phyloP scores from a whole-genome alignment of 2,329 filamentous ascomycete species.

The Colletotrichum orbiculare region DNA sequence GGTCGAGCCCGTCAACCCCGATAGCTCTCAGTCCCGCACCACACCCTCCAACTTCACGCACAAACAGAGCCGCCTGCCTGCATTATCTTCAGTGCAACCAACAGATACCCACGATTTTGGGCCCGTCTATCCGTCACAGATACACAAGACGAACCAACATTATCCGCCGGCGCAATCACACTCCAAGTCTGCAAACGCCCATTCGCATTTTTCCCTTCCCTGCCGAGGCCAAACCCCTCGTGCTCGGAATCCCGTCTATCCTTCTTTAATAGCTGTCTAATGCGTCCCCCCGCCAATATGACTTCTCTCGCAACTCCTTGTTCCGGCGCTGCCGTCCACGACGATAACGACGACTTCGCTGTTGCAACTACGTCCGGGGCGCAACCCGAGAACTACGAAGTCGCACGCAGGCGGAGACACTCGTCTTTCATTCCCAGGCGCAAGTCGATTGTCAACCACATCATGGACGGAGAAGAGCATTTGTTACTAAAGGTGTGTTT shows the following conservation, averaged over 20 bases:
- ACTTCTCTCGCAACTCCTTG: constrained; percentile 52
- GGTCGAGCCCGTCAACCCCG: constrained; percentile 22
- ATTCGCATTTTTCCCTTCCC: not conserved
- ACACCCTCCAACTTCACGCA: not conserved
- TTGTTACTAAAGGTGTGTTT: constrained; percentile 65
- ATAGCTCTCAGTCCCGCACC: constrained; percentile 21
- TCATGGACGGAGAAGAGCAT: constrained; percentile 72
- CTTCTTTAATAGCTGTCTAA: constrained; percentile 11
- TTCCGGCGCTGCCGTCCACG: constrained; percentile 45
- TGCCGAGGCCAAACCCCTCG: constrained; percentile 23
- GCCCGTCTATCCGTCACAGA: constrained; percentile 1
- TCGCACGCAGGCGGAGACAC: constrained; percentile 60
- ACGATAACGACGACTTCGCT: constrained; percentile 46
- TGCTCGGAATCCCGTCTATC: not conserved
- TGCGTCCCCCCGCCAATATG: constrained; percentile 45
- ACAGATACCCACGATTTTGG: constrained; percentile 17
- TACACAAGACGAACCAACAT: not conserved
- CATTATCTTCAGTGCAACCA: constrained; percentile 18
- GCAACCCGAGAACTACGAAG: constrained; percentile 46
- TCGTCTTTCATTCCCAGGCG: constrained; percentile 68
- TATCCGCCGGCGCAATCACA: not conserved
- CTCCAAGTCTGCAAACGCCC: not conserved
- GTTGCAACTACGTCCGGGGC: constrained; percentile 55
- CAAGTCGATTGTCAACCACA: constrained; percentile 68
- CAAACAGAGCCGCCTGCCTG: constrained; percentile 11